phyloP scores from a whole-genome alignment of 164 flowering plant species.

The Stephania yunnanensis region DNA sequence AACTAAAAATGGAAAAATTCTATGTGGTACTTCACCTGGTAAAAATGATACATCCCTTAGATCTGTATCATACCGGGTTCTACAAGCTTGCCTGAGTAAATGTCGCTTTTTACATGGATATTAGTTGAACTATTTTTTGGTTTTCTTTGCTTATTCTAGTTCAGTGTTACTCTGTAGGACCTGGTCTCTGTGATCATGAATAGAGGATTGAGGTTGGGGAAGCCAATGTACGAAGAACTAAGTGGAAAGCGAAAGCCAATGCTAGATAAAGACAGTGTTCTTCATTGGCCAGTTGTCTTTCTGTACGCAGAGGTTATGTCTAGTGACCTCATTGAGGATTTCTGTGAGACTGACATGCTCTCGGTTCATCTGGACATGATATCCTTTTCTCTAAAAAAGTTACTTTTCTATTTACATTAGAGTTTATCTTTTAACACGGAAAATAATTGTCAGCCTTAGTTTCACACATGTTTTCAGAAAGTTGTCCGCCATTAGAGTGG shows the following conservation, averaged over 20 bases:
- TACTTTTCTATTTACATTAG: neutral
- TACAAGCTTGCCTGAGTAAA: neutral
- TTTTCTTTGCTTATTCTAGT: slow-evolving; percentile 3
- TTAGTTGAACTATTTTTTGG: neutral
- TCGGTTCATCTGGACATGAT: slow-evolving; percentile 78
- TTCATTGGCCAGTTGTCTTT: slow-evolving; percentile 94
- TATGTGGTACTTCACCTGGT: neutral
- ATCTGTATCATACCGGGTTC: neutral
- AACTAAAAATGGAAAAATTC: neutral
- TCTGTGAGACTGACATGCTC: slow-evolving; percentile 89
- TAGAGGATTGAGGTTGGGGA: slow-evolving; percentile 73
- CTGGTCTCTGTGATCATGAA: slow-evolving; percentile 58
- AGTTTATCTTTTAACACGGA: neutral
- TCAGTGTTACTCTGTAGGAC: slow-evolving; percentile 37
- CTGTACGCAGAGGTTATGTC: slow-evolving; percentile 94
- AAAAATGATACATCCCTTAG: neutral
- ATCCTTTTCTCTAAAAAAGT: slow-evolving; percentile 40
- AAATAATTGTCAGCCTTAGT: slow-evolving; percentile 38
- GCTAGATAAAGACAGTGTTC: slow-evolving; percentile 59
- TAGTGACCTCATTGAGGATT: slow-evolving; percentile 91
- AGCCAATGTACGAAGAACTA: slow-evolving; percentile 66
- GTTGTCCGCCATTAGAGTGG: slow-evolving; percentile 75
- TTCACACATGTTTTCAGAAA: slow-evolving; percentile 87
- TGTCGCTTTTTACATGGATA: neutral
- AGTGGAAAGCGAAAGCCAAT: slow-evolving; percentile 69